Percentiles rank a stretch among this genome's conserved stretches.
These are phyloP conservation scores for Pseudocercospora crystallina DNA, from an alignment of 2,329 filamentous ascomycete genomes.

Conservation along the genomic window DNA sequence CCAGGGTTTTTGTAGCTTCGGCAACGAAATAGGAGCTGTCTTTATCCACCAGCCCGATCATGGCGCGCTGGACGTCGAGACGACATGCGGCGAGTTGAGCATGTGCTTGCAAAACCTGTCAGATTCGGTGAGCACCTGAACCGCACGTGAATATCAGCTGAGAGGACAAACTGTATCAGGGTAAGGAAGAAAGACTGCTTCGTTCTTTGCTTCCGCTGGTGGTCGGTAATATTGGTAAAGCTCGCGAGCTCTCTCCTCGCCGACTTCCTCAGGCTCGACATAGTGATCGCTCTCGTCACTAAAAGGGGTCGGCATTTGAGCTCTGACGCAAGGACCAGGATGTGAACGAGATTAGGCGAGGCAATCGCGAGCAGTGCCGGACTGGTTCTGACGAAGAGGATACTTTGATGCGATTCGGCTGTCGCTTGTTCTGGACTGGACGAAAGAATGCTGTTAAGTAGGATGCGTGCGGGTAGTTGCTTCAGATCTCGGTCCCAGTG, in stretches of 20 bases:
- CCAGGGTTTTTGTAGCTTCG: conserved; percentile 51
- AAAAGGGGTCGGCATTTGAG: neutral
- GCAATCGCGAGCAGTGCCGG: too few relatives aligned
- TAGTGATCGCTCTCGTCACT: conserved; percentile 16
- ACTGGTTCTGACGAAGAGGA: too few relatives aligned
- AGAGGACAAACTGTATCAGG: conserved; percentile 35
- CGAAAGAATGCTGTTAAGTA: too few relatives aligned
- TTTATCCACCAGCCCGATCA: conserved; percentile 54
- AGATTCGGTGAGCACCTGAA: too few relatives aligned
- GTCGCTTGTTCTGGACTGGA: too few relatives aligned
- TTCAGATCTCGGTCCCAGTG: too few relatives aligned
- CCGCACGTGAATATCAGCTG: too few relatives aligned
- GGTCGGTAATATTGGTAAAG: conserved; percentile 29
- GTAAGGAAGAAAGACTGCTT: conserved; percentile 21
- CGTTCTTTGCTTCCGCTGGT: conserved; percentile 16
- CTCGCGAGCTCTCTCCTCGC: conserved; percentile 28
- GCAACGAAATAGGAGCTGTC: conserved; percentile 53
- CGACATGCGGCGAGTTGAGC: conserved; percentile 53
- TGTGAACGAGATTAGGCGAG: too few relatives aligned
- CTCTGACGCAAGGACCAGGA: too few relatives aligned
- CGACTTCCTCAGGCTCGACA: conserved; percentile 22
- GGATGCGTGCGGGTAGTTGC: too few relatives aligned
- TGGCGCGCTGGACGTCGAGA: conserved; percentile 48
- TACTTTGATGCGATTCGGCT: too few relatives aligned
- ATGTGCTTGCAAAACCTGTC: conserved; percentile 40